Percentiles rank a stretch among this genome's conserved stretches.
Conservation (phyloP, 352 stramenopile species). For the Plasmopara halstedii region DNA sequence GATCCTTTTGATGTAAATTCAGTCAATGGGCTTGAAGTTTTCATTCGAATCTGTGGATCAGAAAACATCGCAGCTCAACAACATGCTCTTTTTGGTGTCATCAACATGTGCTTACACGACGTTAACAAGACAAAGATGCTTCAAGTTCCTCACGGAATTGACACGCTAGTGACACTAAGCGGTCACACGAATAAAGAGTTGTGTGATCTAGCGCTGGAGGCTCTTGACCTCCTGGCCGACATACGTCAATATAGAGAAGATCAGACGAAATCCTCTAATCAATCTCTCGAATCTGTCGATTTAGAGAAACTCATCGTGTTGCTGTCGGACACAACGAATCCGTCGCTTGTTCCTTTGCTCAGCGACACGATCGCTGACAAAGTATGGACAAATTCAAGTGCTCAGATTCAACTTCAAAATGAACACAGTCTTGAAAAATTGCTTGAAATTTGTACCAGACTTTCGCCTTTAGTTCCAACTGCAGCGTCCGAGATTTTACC, state of each 20-base stretch:
- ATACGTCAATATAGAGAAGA: slow-evolving; percentile 38
- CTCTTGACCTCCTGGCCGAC: slow-evolving; percentile 71
- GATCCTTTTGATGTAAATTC: slow-evolving; percentile 4
- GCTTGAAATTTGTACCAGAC: slow-evolving; percentile 38
- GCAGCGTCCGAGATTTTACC: slow-evolving; percentile 9
- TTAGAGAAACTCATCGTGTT: slow-evolving; percentile 68
- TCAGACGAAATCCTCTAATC: slow-evolving; percentile 20
- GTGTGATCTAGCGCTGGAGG: slow-evolving; percentile 57
- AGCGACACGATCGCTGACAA: slow-evolving; percentile 75
- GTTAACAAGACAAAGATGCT: slow-evolving; percentile 73
- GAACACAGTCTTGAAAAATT: slow-evolving; percentile 60
- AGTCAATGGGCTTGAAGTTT: slow-evolving; percentile 35
- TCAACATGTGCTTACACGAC: slow-evolving; percentile 84
- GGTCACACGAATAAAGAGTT: slow-evolving; percentile 52
- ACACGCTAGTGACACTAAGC: slow-evolving; percentile 73
- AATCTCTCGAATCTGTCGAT: slow-evolving; percentile 33
- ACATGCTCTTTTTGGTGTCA: slow-evolving; percentile 61
- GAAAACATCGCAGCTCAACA: slow-evolving; percentile 37
- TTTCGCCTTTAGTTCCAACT: slow-evolving; percentile 30
- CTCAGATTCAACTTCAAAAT: slow-evolving; percentile 54
- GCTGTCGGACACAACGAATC: slow-evolving; percentile 39
- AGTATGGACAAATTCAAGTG: slow-evolving; percentile 54
- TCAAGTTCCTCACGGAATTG: slow-evolving; percentile 59
- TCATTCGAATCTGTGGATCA: slow-evolving; percentile 38
- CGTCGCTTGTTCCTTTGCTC: slow-evolving; percentile 55